Conservation (phyloP, 1,139 yeast genomes). For the Hyphopichia wangnamkhiaoensis region DNA sequence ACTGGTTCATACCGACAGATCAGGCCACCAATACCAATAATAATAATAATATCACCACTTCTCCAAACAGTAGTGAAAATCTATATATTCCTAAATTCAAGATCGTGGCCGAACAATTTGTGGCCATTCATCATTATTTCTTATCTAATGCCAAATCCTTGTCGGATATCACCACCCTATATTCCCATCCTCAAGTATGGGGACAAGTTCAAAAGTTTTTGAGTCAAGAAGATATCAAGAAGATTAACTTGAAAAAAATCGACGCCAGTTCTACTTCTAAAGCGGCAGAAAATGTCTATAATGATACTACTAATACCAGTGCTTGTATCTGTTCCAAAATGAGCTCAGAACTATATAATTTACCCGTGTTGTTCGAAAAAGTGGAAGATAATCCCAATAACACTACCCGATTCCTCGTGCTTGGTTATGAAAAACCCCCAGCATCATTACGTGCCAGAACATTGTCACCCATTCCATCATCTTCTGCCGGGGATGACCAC, state of each 20-base stretch:
- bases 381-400: slow-evolving; percentile 75
- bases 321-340: slow-evolving; percentile 54
- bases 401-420: slow-evolving; percentile 80
- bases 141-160: slow-evolving; percentile 51
- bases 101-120: slow-evolving; percentile 78
- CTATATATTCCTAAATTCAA: slow-evolving; percentile 32
- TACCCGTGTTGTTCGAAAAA: slow-evolving; percentile 55
- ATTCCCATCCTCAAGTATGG: slow-evolving; percentile 98
- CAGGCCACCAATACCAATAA: slow-evolving; percentile 3
- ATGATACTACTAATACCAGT: slow-evolving; percentile 35
- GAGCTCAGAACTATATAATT: slow-evolving; percentile 64
- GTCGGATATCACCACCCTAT: slow-evolving; percentile 53
- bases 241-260: slow-evolving; percentile 40
- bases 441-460: slow-evolving; percentile 6
- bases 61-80: slow-evolving; percentile 9
- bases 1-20: slow-evolving; percentile 44
- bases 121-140: slow-evolving; percentile 77
- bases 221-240: slow-evolving; percentile 11
- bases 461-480: slow-evolving; percentile 2
- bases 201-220: slow-evolving; percentile 75
- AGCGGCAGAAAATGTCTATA: slow-evolving; percentile 69
- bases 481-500: too few relatives aligned
- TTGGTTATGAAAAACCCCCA: slow-evolving; percentile 38
- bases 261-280: slow-evolving; percentile 80
- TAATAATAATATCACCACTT: neutral